A percentile compares a stretch with the other conserved stretches of the same genome.
Evolutionary conservation across 441 rosid genomes (phyloP).

Genomic region (Corymbia calophylla): DNA sequence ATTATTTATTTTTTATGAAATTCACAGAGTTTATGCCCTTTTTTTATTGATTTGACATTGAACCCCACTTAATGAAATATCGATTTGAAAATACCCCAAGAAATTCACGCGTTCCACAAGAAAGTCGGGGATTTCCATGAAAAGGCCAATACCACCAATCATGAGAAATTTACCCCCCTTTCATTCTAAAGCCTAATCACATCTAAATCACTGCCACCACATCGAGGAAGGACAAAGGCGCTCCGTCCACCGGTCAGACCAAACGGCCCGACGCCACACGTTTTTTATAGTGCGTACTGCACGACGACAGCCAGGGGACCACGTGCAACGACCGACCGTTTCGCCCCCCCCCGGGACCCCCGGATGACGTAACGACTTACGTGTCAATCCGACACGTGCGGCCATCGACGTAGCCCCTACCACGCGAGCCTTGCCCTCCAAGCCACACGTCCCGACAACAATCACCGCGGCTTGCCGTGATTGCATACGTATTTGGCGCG

Average conservation of each 20-base stretch:
- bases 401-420: neutral
- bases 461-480: neutral
- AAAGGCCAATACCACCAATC: neutral
- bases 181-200: neutral
- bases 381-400: constrained; percentile 11
- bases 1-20: too few relatives aligned
- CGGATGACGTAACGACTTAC: constrained; percentile 23
- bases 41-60: too few relatives aligned
- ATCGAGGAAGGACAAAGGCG: neutral
- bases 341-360: neutral
- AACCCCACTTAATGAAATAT: too few relatives aligned
- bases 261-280: neutral
- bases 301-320: neutral
- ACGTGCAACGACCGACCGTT: neutral
- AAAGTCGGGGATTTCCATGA: too few relatives aligned
- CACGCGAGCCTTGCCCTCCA: constrained; percentile 2
- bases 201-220: neutral
- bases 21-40: too few relatives aligned
- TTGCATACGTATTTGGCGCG: neutral
- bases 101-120: too few relatives aligned
- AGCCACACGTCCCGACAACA: neutral
- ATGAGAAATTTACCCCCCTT: neutral
- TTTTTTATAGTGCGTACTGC: neutral
- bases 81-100: too few relatives aligned
- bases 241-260: neutral